These are phyloP conservation scores for Omphalotus olearius DNA, from an alignment of 1,284 basidiomycete genomes.

Conservation along the genomic window DNA sequence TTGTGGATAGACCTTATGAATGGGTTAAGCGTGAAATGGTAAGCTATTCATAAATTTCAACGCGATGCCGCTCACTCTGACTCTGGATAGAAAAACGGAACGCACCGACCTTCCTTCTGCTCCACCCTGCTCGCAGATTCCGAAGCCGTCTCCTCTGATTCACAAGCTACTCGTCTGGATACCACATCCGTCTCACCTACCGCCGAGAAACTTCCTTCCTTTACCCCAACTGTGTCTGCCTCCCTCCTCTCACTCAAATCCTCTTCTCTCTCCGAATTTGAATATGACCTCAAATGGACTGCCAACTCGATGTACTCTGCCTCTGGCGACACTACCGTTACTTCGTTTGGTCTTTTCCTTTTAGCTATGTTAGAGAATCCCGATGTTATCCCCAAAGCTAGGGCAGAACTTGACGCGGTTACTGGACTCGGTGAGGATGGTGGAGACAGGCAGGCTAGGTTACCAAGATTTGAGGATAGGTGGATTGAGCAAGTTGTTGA, in stretches of 20 bases:
- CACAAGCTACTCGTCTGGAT: no score
- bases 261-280: slow-evolving; percentile 29
- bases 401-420: slow-evolving; percentile 4
- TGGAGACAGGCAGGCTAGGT: slow-evolving; percentile 17
- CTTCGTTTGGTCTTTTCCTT: slow-evolving; percentile 50
- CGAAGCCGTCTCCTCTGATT: neutral
- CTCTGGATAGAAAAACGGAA: slow-evolving; percentile 38
- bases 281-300: slow-evolving; percentile 66
- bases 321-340: slow-evolving; percentile 56
- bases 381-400: slow-evolving; percentile 39
- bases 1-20: slow-evolving; percentile 60
- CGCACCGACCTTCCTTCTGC: slow-evolving; percentile 54
- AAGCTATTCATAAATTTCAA: slow-evolving; percentile 22
- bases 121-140: slow-evolving; percentile 51
- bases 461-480: slow-evolving; percentile 51
- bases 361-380: slow-evolving; percentile 56
- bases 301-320: slow-evolving; percentile 72
- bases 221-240: neutral
- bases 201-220: neutral
- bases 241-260: neutral
- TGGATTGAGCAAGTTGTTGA: slow-evolving; percentile 11
- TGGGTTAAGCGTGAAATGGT: slow-evolving; percentile 56
- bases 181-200: no score
- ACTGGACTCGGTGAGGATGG: slow-evolving; percentile 25
- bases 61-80: neutral